phyloP scores from a whole-genome alignment of 148 eudicot species.

The Pouteria glomerata region DNA sequence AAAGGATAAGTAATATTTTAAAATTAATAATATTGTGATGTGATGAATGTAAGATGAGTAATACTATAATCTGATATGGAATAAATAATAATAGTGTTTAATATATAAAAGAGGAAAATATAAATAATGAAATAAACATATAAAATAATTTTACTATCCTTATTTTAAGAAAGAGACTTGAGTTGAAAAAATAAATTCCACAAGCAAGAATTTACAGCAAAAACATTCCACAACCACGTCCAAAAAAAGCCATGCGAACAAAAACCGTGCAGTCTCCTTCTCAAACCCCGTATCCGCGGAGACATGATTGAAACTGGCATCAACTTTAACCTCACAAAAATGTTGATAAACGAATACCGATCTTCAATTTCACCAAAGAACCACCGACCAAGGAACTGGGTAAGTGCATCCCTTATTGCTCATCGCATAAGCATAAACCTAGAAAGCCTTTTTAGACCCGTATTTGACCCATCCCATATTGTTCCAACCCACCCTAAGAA shows the following conservation, averaged over 20 bases:
- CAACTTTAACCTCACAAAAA: conserved; percentile 80
- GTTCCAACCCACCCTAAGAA: conserved; percentile 45
- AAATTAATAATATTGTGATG: too few species aligned
- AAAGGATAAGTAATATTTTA: too few species aligned
- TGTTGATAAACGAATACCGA: conserved; percentile 73
- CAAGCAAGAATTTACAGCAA: conserved; percentile 78
- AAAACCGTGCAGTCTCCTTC: conserved; percentile 65
- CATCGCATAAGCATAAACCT: conserved; percentile 81
- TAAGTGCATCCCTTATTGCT: conserved; percentile 84
- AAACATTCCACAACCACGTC: conserved; percentile 62
- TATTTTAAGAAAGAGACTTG: too few species aligned
- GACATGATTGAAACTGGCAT: conserved; percentile 76
- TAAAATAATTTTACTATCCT: too few species aligned
- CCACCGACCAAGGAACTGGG: conserved; percentile 76
- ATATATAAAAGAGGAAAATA: too few species aligned
- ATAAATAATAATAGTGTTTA: too few species aligned
- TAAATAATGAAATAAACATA: too few species aligned
- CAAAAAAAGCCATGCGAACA: conserved; percentile 63
- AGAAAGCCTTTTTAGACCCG: conserved; percentile 73
- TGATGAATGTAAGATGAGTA: too few species aligned
- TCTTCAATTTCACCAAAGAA: conserved; percentile 83
- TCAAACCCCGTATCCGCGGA: conserved; percentile 65
- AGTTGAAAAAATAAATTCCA: too few species aligned
- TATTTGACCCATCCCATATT: conserved; percentile 55
- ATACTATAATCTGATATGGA: too few species aligned